phyloP scores from a whole-genome alignment of 345 rosid genomes.

The Erysimum cheiranthoides region DNA sequence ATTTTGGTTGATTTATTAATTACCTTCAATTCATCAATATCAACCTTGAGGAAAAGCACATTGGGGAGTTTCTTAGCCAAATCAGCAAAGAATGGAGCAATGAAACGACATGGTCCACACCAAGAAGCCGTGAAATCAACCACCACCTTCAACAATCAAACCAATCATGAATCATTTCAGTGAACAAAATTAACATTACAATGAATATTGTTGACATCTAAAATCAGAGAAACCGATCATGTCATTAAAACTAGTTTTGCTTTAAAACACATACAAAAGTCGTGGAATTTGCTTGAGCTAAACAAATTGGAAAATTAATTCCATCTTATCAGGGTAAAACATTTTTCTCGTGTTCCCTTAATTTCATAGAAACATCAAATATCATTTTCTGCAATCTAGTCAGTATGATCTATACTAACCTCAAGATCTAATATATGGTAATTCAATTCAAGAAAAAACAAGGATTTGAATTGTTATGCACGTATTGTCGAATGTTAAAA shows the following conservation, averaged over 20 bases:
- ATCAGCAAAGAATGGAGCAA: conserved; percentile 71
- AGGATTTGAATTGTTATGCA: background rate
- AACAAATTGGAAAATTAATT: background rate
- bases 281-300: background rate
- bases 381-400: background rate
- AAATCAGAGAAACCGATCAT: background rate
- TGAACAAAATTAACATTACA: background rate
- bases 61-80: conserved; percentile 66
- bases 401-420: conserved; percentile 1
- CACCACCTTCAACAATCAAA: conserved; percentile 56
- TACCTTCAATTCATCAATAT: conserved; percentile 80
- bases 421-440: background rate
- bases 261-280: background rate
- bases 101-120: conserved; percentile 84
- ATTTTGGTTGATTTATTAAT: background rate
- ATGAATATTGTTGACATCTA: background rate
- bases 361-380: conserved; percentile 12
- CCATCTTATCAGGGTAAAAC: background rate
- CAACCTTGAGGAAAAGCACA: conserved; percentile 73
- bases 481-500: background rate
- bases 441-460: background rate
- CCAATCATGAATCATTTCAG: conserved; percentile 9
- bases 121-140: conserved; percentile 86
- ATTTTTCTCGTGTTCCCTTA: background rate
- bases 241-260: background rate